Base-by-base conservation (phyloP, 768 basidiomycete genomes). In the Kwoniella sp. region DNA sequence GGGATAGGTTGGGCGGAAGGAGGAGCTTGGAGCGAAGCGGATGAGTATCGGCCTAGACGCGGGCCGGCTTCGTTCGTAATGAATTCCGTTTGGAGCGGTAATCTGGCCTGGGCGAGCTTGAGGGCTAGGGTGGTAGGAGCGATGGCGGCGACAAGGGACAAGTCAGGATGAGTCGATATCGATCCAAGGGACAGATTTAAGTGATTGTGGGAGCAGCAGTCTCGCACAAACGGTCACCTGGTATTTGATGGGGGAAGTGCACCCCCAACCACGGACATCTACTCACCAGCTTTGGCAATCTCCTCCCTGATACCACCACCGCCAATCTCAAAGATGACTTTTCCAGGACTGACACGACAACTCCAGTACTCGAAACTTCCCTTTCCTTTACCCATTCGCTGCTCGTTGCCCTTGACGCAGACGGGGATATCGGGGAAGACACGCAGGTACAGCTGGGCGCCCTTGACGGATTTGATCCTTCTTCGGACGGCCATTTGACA, bases 351-450 rank as follows among this genome's bases (percentile, higher is more conserved):
- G 0, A 93, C 92, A 52, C 93, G 93, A 64, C 90, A 91, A 28
- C 94, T 92, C 96, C 96, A 99, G 79, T 85, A 97, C 77, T 98
- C 96, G 73, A 98, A 98, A 0, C 90, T 87, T 52, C 96, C 96
- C 81, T 99, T 99, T 65, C 96, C 96, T 82, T 98, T 98, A 56
- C 96, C 96, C 96, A 98, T 97, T 85, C 96, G 90, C 4, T 93
- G 94, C 82, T 98, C 94, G 73, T 96, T 98, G 59, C 96, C 95
- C 87, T 99, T 98, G 60, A 97, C 88, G 83, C 94, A 96, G 65
- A 99, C 93, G 2, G 94, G 93, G 65, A 96, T 88, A 82, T 98
- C 93, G 3, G 96, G 95, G 82, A 98, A 98, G 47, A 97, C 89
- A 56, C 94, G 85, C 81, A 95, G 74, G 78, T 86, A 93, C 48